Evolutionary conservation across 495 filamentous ascomycete species (phyloP).

Genomic region (Trichodelitschia bisporula): DNA sequence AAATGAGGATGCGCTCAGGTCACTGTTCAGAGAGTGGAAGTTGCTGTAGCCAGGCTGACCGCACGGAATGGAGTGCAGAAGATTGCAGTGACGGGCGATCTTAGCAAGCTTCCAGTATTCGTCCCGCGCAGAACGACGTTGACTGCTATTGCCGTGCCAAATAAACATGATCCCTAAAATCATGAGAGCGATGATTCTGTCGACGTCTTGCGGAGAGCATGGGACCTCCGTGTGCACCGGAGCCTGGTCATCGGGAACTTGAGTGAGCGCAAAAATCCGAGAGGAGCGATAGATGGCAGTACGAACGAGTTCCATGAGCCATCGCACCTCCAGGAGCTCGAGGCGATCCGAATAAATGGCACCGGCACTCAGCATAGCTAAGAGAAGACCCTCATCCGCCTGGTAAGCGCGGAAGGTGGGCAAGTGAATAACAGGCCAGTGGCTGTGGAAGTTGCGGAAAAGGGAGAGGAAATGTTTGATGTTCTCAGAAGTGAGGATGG

Average conservation of each 20-base stretch:
- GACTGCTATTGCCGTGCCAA: conserved; percentile 36
- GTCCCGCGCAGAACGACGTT: conserved; percentile 28
- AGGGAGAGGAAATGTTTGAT: conserved; percentile 34
- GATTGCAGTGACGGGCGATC: conserved; percentile 23
- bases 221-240: conserved; percentile 8
- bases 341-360: conserved; percentile 38
- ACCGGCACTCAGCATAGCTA: conserved; percentile 38
- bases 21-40: conserved; percentile 14
- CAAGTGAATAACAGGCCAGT: conserved; percentile 44
- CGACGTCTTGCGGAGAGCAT: conserved; percentile 23
- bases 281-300: conserved; percentile 25
- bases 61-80: conserved; percentile 20
- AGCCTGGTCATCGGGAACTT: too few species aligned
- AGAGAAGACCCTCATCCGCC: conserved; percentile 32
- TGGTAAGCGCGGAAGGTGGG: conserved; percentile 36
- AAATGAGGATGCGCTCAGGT: conserved; percentile 18
- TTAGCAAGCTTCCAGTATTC: conserved; percentile 26
- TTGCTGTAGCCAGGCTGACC: conserved; percentile 14
- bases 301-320: conserved; percentile 30
- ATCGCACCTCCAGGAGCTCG: conserved; percentile 25
- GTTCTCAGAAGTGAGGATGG: conserved; percentile 30
- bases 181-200: conserved; percentile 34
- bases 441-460: conserved; percentile 37
- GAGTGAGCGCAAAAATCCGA: conserved; percentile 15
- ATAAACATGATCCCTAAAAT: conserved; percentile 29